Conservation (phyloP, 2,329 filamentous ascomycete genomes). For the Alternaria ethzedia region DNA sequence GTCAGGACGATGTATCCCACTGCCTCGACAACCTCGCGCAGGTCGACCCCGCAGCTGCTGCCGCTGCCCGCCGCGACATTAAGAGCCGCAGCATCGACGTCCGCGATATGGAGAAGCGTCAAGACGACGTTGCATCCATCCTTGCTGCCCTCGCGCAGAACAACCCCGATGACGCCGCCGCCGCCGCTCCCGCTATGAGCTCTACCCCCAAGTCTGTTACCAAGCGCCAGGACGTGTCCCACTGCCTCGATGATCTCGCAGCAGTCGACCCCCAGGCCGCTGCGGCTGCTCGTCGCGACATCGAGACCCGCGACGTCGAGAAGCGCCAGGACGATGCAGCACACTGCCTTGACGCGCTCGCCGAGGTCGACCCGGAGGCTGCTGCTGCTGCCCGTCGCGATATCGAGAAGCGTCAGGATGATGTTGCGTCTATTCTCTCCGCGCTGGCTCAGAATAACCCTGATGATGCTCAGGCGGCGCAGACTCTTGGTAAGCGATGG, state of each 20-base stretch:
- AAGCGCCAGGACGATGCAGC: slow-evolving; percentile 21
- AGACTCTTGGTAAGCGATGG: slow-evolving; percentile 2
- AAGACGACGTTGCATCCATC: slow-evolving; percentile 17
- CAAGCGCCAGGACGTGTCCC: neutral
- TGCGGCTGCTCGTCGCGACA: neutral
- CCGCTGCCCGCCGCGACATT: neutral
- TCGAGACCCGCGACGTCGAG: neutral
- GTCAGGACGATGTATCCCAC: slow-evolving; percentile 1
- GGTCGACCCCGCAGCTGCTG: neutral
- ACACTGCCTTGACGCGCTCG: slow-evolving; percentile 25
- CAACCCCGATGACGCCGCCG: slow-evolving; percentile 27
- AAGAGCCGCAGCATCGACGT: neutral
- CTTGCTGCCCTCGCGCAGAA: slow-evolving; percentile 27
- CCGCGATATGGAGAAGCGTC: slow-evolving; percentile 12
- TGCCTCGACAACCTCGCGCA: neutral
- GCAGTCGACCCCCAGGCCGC: neutral
- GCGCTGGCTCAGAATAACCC: slow-evolving; percentile 31
- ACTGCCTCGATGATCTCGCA: neutral
- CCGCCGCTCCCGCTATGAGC: neutral
- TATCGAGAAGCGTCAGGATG: slow-evolving; percentile 18
- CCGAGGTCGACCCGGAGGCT: slow-evolving; percentile 23
- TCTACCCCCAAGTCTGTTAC: neutral
- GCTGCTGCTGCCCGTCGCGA: slow-evolving; percentile 23
- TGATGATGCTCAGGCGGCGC: slow-evolving; percentile 29
- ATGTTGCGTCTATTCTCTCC: slow-evolving; percentile 27